Conservation (phyloP, 305 asterid species). For the Fraxinus albicans region DNA sequence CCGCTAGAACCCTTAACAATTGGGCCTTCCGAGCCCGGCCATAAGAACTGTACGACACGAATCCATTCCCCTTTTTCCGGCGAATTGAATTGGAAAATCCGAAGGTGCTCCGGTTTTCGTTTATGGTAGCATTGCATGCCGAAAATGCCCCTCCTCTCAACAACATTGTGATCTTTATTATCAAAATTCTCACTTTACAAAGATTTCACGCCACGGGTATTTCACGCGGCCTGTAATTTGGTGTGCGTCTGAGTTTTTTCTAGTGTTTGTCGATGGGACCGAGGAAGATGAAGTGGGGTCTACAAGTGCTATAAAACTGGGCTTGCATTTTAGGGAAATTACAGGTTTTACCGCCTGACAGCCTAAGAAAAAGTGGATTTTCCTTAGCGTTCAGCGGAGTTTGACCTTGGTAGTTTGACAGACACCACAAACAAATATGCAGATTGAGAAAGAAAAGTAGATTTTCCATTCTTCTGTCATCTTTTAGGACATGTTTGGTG, state of each 20-base stretch:
- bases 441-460: background rate
- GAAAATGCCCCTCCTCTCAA: conserved; percentile 7
- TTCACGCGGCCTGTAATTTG: background rate
- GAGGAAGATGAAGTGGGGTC: background rate
- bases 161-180: background rate
- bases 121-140: background rate
- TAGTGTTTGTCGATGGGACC: background rate
- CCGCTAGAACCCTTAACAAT: conserved; percentile 39
- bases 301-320: background rate
- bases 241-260: conserved; percentile 2
- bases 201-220: background rate
- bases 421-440: background rate
- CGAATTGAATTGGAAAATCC: conserved; percentile 10
- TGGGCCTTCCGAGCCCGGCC: conserved; percentile 18
- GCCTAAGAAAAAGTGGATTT: background rate
- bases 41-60: background rate
- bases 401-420: background rate
- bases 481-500: background rate
- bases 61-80: conserved; percentile 16
- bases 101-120: background rate
- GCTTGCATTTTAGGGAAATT: background rate
- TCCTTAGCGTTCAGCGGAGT: background rate
- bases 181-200: background rate
- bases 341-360: conserved; percentile 1
- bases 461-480: background rate